A percentile compares a stretch with the other conserved stretches of the same genome.
phyloP scores from a whole-genome alignment of 352 stramenopile species.

The Hyaloperonospora brassicae region DNA sequence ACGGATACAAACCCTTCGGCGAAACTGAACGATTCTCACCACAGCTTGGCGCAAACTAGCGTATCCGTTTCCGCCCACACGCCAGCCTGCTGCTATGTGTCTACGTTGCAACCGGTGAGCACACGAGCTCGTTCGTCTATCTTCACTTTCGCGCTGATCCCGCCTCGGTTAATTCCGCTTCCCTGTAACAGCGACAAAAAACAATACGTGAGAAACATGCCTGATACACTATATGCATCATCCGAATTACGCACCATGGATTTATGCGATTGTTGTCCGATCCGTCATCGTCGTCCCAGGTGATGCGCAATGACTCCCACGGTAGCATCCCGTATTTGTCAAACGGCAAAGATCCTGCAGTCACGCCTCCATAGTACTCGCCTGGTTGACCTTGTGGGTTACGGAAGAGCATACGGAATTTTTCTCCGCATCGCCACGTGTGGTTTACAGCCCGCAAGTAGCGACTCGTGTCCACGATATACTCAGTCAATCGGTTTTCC shows the following conservation, averaged over 20 bases:
- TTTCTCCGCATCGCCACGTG: conserved; percentile 54
- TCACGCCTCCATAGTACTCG: conserved; percentile 63
- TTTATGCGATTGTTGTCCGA: conserved; percentile 78
- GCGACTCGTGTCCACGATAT: conserved; percentile 59
- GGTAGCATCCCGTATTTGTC: conserved; percentile 51
- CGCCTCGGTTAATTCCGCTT: conserved; percentile 32
- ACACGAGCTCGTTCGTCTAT: conserved; percentile 9
- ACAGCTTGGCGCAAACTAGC: too few relatives aligned
- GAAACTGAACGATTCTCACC: too few relatives aligned
- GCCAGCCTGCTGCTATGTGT: too few relatives aligned
- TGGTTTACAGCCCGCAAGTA: conserved; percentile 55
- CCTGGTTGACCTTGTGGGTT: conserved; percentile 56
- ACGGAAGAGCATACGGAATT: conserved; percentile 73
- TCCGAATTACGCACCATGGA: conserved; percentile 51
- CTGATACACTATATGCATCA: conserved; percentile 1
- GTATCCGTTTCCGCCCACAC: too few relatives aligned
- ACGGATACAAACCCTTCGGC: too few relatives aligned
- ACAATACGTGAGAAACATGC: conserved; percentile 8
- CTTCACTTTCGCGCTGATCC: conserved; percentile 15
- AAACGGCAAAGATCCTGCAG: conserved; percentile 61
- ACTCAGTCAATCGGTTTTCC: conserved; percentile 72
- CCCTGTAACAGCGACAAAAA: conserved; percentile 25
- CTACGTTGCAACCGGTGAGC: too few relatives aligned
- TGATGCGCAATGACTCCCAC: conserved; percentile 72
- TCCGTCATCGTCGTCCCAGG: conserved; percentile 81